Conservation (phyloP, 2,329 filamentous ascomycete genomes). For the Penicillium carneum region DNA sequence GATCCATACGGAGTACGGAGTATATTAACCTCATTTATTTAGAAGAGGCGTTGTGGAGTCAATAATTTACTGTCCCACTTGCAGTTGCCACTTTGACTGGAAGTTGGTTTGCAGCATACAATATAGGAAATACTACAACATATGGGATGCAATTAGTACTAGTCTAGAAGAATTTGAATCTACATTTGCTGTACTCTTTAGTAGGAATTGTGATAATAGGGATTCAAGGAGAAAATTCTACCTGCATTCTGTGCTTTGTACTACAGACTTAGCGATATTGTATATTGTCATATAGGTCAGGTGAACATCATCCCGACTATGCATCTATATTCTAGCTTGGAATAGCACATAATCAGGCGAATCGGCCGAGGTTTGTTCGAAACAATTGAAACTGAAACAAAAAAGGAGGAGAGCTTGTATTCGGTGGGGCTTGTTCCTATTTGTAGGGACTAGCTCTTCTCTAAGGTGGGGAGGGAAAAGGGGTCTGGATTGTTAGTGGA, state of each 20-base stretch:
- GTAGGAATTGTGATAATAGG: not conserved
- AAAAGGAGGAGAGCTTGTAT: conserved; percentile 11
- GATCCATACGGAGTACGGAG: not conserved
- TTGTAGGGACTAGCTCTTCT: not conserved
- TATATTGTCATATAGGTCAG: not conserved
- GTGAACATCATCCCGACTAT: not conserved
- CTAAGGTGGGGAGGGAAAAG: not conserved
- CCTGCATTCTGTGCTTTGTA: not conserved
- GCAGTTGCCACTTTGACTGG: conserved; percentile 1
- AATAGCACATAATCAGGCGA: not conserved
- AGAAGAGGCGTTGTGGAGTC: not conserved
- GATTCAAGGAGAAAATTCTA: not conserved
- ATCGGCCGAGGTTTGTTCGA: not conserved
- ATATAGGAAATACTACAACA: too few relatives aligned
- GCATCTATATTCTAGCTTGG: not conserved
- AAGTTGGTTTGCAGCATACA: not conserved
- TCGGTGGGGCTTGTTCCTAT: conserved; percentile 1
- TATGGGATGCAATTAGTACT: not conserved
- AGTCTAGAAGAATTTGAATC: not conserved
- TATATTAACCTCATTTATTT: conserved; percentile 3
- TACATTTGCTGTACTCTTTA: not conserved
- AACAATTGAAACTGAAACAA: conserved; percentile 1
- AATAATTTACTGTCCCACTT: not conserved
- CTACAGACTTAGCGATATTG: not conserved
- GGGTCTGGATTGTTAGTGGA: conserved; percentile 10